Evolutionary conservation across 768 basidiomycete genomes (phyloP), one percentile per base, ranked within the genome.

Genomic region (Boletus reticuloceps): DNA sequence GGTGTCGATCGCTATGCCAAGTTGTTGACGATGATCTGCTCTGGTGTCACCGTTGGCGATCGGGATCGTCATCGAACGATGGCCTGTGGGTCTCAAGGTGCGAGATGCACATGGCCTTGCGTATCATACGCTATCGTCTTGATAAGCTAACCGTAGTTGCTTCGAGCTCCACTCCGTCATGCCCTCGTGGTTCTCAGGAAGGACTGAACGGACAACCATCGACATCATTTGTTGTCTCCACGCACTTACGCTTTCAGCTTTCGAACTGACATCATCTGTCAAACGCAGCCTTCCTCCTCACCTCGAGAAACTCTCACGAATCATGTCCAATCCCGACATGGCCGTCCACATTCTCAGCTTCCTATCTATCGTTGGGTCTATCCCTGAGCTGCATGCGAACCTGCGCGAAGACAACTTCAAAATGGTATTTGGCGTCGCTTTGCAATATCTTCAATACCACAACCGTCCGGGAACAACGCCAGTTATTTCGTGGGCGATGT

Each of bases 331-430:
- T 51, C 85, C 93, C 3, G 86, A 86, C 56, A 89, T 98, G 82
- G 89, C 94, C 7, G 89, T 95, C n/a, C 95, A 98, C 67, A 95
- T 98, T 68, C 84, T 98, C 55, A 91, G 91, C 58, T 91, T 98
- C 69, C 81, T 98, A 22, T 81, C 84, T 41, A 87, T 97, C 57
- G 80, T 97, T 43, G 94, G 91, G 4, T 91, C 93, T 2, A 80
- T 89, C 14, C 86, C 83, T 2, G 72, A 80, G 7, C 75, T 98
- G 7, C 90, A 94, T 69, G 85, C 85, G 53, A 98, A 97, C 70
- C 90, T 99, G 63, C 94, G 90, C 4, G 91, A 94, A 59, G 81
- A 75, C 45, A 90, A 98, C 63, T 98, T 86, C 74, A 91, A 90
- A 68, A 88, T 89, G 79, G 90, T 98, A 1, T 98, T 99, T 64